Conservation (phyloP, 176 grass and related monocot genomes). For the Guadua angustifolia region DNA sequence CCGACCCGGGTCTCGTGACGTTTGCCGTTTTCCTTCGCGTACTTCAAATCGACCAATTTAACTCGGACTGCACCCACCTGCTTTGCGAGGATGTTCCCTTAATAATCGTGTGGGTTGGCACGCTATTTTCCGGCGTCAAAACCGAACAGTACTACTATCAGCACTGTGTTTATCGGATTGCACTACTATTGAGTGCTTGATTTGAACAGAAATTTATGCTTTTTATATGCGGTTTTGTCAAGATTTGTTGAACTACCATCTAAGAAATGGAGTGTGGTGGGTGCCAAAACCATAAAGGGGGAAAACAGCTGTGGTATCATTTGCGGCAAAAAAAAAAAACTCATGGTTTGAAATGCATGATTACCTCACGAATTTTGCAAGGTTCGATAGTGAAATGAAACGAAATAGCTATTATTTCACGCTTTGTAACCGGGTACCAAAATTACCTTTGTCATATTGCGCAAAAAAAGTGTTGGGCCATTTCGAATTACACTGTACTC, state of each 20-base stretch:
- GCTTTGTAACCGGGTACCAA: not conserved
- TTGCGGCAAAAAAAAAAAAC: not conserved
- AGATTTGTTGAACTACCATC: not conserved
- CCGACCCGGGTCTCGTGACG: slow-evolving; percentile 19
- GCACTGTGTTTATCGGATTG: not conserved
- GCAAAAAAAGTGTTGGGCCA: too few relatives aligned
- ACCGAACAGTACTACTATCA: not conserved
- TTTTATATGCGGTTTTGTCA: not conserved
- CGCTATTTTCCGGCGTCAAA: not conserved
- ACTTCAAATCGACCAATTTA: not conserved
- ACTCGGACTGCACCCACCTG: not conserved
- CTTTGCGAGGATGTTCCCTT: not conserved
- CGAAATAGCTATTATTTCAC: not conserved
- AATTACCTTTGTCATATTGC: too few relatives aligned
- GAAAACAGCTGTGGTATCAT: not conserved
- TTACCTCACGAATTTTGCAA: not conserved
- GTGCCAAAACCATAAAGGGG: too few relatives aligned
- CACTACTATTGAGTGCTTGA: not conserved
- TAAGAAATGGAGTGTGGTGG: not conserved
- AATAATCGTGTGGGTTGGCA: not conserved
- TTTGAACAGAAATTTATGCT: not conserved
- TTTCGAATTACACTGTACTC: too few relatives aligned
- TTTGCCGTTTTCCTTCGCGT: not conserved
- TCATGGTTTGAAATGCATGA: not conserved
- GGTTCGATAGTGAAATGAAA: too few relatives aligned